A percentile compares a stretch with the other conserved stretches of the same genome.
These are phyloP conservation scores for Ceratobasidium sp. DNA, from an alignment of 1,284 basidiomycete species.

Conservation along the genomic window DNA sequence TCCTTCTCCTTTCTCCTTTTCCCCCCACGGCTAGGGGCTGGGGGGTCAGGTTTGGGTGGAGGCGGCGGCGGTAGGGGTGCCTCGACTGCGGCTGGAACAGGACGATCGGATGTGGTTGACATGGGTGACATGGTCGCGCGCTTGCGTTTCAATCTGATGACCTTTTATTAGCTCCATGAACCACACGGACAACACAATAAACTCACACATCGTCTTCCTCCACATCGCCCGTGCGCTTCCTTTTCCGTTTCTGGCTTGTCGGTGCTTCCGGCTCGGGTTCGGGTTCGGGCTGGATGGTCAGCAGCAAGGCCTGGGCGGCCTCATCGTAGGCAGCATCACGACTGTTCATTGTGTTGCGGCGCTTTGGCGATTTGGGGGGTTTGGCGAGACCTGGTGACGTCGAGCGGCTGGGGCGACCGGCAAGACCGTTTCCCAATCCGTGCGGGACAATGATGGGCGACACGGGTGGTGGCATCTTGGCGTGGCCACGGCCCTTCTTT, in stretches of 20 bases:
- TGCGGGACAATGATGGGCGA: slow-evolving; percentile 20
- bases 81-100: slow-evolving; percentile 33
- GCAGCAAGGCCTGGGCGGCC: slow-evolving; percentile 63
- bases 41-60: slow-evolving; percentile 41
- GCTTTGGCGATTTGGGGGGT: slow-evolving; percentile 71
- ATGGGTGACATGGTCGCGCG: slow-evolving; percentile 46
- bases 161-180: slow-evolving; percentile 33
- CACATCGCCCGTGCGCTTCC: slow-evolving; percentile 45
- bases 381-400: slow-evolving; percentile 28
- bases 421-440: slow-evolving; percentile 9
- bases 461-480: slow-evolving; percentile 35
- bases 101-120: slow-evolving; percentile 45
- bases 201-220: slow-evolving; percentile 43
- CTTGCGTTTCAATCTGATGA: slow-evolving; percentile 45
- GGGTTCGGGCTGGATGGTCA: slow-evolving; percentile 52
- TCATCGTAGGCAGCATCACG: slow-evolving; percentile 95
- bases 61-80: slow-evolving; percentile 17
- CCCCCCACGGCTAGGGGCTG: slow-evolving; percentile 11
- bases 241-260: slow-evolving; percentile 41
- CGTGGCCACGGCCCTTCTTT: slow-evolving; percentile 26
- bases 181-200: background rate
- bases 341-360: slow-evolving; percentile 97
- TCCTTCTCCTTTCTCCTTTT: slow-evolving; percentile 41
- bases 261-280: slow-evolving; percentile 51
- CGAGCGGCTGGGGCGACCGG: slow-evolving; percentile 34